Conservation (phyloP, 2,329 filamentous ascomycete genomes). For the Fusarium gaditjirri region DNA sequence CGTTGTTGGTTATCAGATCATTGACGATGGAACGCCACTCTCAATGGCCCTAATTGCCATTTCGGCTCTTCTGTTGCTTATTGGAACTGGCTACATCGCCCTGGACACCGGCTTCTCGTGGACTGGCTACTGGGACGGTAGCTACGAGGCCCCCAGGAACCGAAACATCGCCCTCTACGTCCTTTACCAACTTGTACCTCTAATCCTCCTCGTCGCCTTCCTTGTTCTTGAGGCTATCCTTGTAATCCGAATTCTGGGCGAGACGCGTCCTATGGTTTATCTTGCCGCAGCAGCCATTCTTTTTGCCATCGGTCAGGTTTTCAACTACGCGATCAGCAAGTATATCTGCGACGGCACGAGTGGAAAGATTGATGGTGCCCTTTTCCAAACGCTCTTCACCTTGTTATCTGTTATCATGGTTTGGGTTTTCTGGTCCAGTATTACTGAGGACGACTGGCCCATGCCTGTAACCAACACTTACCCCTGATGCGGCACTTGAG, state of each 20-base stretch:
- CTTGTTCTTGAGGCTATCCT: conserved; percentile 85
- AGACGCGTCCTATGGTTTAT: conserved; percentile 93
- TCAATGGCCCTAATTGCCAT: conserved; percentile 79
- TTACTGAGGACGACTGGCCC: conserved; percentile 98
- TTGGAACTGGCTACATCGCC: conserved; percentile 95
- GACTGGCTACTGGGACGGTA: conserved; percentile 80
- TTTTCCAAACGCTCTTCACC: conserved; percentile 95
- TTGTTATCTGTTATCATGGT: conserved; percentile 82
- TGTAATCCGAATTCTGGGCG: conserved; percentile 86
- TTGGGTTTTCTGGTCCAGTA: conserved; percentile 98
- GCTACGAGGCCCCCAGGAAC: conserved; percentile 74
- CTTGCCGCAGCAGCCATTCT: conserved; percentile 77
- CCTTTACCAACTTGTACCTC: conserved; percentile 87
- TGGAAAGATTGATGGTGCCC: conserved; percentile 89
- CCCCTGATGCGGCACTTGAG: conserved; percentile 41
- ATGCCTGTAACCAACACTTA: conserved; percentile 60
- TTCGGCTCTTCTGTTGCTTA: conserved; percentile 78
- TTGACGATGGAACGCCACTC: conserved; percentile 90
- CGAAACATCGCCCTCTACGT: conserved; percentile 90
- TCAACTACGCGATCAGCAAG: conserved; percentile 93
- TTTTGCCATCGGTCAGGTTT: conserved; percentile 93
- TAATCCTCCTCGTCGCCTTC: conserved; percentile 89
- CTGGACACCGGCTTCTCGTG: conserved; percentile 91
- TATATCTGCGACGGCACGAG: conserved; percentile 86
- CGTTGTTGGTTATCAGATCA: conserved; percentile 88